Conservation (phyloP, 2,329 filamentous ascomycete species). For the Bipolaris victoriae region DNA sequence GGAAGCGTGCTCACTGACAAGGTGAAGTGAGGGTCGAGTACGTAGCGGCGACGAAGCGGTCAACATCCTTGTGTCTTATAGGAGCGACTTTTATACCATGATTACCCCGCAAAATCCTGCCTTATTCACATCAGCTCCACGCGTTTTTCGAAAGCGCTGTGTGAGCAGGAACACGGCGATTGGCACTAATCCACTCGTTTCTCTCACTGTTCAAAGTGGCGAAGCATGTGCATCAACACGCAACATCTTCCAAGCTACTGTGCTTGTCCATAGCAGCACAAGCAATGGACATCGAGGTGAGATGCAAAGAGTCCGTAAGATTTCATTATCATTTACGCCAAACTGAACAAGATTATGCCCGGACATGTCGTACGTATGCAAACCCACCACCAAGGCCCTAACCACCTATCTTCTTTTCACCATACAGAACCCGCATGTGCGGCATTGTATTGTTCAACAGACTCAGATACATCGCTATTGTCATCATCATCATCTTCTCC, state of each 20-base stretch:
- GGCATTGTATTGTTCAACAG: background rate
- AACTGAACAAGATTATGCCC: background rate
- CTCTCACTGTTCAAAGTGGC: too few relatives aligned
- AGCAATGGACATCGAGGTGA: too few relatives aligned
- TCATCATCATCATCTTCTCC: background rate
- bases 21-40: background rate
- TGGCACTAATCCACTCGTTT: too few relatives aligned
- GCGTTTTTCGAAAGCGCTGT: too few relatives aligned
- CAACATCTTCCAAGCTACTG: too few relatives aligned
- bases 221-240: too few relatives aligned
- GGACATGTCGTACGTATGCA: background rate
- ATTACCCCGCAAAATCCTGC: background rate
- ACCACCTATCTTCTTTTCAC: background rate
- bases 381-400: background rate
- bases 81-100: background rate
- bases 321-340: background rate
- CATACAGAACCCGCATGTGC: too few relatives aligned
- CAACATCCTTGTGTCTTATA: background rate
- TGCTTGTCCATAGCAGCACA: too few relatives aligned
- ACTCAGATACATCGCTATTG: background rate
- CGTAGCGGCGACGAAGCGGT: background rate
- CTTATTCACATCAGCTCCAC: too few relatives aligned
- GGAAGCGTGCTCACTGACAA: background rate
- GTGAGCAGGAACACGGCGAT: too few relatives aligned
- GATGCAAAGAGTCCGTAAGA: background rate